These are phyloP conservation scores for Colletotrichum cordylinicola DNA, from an alignment of 2,329 filamentous ascomycete genomes.

Conservation along the genomic window DNA sequence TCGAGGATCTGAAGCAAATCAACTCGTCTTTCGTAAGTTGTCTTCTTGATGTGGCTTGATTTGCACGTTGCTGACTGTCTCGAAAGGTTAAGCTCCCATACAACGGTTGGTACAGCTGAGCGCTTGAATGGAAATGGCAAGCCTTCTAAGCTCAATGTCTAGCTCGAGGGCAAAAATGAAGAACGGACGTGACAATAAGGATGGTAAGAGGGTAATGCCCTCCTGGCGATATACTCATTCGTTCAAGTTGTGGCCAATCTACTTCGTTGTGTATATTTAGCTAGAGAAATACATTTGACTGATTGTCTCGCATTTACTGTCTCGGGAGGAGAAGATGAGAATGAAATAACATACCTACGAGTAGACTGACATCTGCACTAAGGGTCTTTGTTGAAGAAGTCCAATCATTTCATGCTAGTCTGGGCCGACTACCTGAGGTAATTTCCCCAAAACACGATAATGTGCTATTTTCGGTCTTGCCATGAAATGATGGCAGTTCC, in stretches of 20 bases:
- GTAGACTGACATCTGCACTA: neutral
- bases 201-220: too few species aligned
- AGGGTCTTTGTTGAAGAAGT: neutral
- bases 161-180: too few species aligned
- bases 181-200: too few species aligned
- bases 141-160: too few species aligned
- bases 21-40: neutral
- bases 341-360: too few species aligned
- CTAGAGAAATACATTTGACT: too few species aligned
- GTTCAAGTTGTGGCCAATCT: too few species aligned
- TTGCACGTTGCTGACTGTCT: neutral
- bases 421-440: neutral
- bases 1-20: neutral
- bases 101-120: neutral
- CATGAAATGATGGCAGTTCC: neutral
- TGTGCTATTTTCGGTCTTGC: neutral
- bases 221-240: too few species aligned
- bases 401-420: neutral
- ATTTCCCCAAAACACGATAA: neutral
- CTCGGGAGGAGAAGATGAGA: too few species aligned
- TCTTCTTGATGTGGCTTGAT: fast-evolving
- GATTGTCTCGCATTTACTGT: fast-evolving
- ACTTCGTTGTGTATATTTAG: too few species aligned
- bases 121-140: neutral
- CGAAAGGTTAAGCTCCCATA: neutral